Evolutionary conservation across 495 filamentous ascomycete genomes (phyloP), one percentile per base, ranked within the genome.

Genomic region (Hapsidospora chrysogenum): DNA sequence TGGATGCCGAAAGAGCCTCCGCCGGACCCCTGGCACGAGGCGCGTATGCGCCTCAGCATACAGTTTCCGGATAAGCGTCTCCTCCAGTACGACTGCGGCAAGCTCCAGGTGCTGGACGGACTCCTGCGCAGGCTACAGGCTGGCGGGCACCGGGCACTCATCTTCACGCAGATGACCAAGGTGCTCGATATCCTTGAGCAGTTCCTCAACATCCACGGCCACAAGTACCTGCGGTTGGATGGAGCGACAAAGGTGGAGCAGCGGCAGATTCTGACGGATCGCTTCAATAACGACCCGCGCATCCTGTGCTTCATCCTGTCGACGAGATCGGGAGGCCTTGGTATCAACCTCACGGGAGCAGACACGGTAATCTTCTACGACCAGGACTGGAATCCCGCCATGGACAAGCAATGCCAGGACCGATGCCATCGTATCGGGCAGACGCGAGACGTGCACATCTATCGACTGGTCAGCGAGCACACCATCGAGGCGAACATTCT

Each of bases 321-420:
- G 2, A 92, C 82, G 38, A 76, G 92, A 30, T 94, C 92, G 1
- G 92, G 92, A 37, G 92, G 92, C 33, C 62, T 99, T 1, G 92
- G 92, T 33, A 94, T 92, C 58, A 97, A 97, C 48, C 62, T 99
- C 11, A 96, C 89, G 1, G 92, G 89, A 21, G 92, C 92, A 17
- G 89, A 95, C 53, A 92, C 89, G 0, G 92, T 99, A 48, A 96
- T 99, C 48, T 99, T 99, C 60, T 99, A 99, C 57, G 92, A 99
- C 52, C 72, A 94, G 29, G 92, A 99, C 57, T 99, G 92, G 92
- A 99, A 99, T 45, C 92, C 92, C 0, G 92, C 92, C 9, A 99
- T 99, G 92, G 92, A 99, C 56, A 94, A 94, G 49, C 92, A 99
- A 54, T 99, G 92, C 51, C 92, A 96, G 57, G 92, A 99, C 50